Conservation (phyloP, 192 early-diverging fungal genomes). For the Phlyctochytrium planicorne region DNA sequence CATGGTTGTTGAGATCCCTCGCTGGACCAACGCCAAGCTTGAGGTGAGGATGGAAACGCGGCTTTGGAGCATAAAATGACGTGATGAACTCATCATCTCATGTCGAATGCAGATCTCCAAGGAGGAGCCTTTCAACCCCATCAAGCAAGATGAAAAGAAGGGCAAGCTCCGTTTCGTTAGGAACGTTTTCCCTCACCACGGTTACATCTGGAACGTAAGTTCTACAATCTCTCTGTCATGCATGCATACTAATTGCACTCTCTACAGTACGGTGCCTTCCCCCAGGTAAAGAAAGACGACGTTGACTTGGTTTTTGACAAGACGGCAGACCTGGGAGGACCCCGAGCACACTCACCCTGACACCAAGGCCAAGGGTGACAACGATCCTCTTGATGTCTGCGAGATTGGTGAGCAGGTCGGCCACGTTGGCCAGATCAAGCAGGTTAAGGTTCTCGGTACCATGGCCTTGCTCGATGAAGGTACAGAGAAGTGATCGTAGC, state of each 20-base stretch:
- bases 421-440: constrained; percentile 93
- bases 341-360: constrained; percentile 85
- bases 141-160: constrained; percentile 99
- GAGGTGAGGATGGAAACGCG: constrained; percentile 52
- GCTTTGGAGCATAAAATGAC: neutral
- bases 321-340: constrained; percentile 90
- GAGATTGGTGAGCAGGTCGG: constrained; percentile 97
- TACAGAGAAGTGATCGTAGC: constrained; percentile 10
- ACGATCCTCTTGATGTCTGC: constrained; percentile 96
- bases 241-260: neutral
- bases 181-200: constrained; percentile 99
- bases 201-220: constrained; percentile 97
- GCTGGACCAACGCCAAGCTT: constrained; percentile 99
- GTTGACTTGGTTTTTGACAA: constrained; percentile 16
- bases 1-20: constrained; percentile 98
- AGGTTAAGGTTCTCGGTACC: constrained; percentile 97
- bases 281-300: constrained; percentile 63
- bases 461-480: constrained; percentile 99
- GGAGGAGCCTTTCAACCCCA: constrained; percentile 96
- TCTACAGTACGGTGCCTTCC: constrained; percentile 85
- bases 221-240: neutral
- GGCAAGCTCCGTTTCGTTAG: constrained; percentile 97
- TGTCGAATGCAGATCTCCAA: constrained; percentile 78
- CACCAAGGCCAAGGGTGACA: constrained; percentile 95
- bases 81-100: no score